phyloP scores from a whole-genome alignment of 2,329 filamentous ascomycete species.

The Colletotrichum phormii region DNA sequence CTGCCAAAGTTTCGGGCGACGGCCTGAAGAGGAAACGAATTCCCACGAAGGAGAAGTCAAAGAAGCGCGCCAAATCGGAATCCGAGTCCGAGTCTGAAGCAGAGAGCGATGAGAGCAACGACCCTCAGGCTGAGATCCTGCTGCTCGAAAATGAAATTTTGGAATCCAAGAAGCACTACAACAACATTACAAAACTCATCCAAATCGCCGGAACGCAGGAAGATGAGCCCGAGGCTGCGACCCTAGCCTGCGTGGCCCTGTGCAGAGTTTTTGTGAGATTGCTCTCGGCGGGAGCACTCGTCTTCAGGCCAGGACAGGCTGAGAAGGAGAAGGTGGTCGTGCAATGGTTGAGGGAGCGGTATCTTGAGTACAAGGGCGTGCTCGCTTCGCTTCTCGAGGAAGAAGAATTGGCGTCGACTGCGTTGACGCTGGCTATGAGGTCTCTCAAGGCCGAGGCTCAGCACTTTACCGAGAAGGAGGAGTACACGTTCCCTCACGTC shows the following conservation, averaged over 20 bases:
- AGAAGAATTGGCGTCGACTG: constrained; percentile 74
- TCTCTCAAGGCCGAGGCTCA: constrained; percentile 83
- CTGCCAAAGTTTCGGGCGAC: constrained; percentile 42
- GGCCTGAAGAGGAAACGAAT: constrained; percentile 65
- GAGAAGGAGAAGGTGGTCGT: constrained; percentile 82
- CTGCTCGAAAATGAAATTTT: constrained; percentile 83
- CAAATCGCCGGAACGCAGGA: constrained; percentile 61
- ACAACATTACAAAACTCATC: constrained; percentile 84
- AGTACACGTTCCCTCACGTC: constrained; percentile 75
- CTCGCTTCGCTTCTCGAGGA: constrained; percentile 72
- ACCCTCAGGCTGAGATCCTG: constrained; percentile 74
- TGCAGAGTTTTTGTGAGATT: constrained; percentile 89
- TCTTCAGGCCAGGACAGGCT: constrained; percentile 71
- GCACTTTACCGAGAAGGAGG: constrained; percentile 68
- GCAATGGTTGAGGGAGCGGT: constrained; percentile 81
- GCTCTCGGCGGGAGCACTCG: constrained; percentile 78
- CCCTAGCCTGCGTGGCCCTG: constrained; percentile 81
- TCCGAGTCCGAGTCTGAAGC: constrained; percentile 54
- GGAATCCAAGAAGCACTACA: constrained; percentile 90
- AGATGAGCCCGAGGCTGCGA: constrained; percentile 64
- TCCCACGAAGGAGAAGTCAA: constrained; percentile 53
- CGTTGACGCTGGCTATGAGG: constrained; percentile 84
- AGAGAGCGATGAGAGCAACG: constrained; percentile 55
- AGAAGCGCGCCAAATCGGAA: constrained; percentile 64
- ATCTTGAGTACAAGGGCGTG: constrained; percentile 75